Conservation (phyloP, 192 early-diverging fungal genomes). For the Kappamyces sp. region DNA sequence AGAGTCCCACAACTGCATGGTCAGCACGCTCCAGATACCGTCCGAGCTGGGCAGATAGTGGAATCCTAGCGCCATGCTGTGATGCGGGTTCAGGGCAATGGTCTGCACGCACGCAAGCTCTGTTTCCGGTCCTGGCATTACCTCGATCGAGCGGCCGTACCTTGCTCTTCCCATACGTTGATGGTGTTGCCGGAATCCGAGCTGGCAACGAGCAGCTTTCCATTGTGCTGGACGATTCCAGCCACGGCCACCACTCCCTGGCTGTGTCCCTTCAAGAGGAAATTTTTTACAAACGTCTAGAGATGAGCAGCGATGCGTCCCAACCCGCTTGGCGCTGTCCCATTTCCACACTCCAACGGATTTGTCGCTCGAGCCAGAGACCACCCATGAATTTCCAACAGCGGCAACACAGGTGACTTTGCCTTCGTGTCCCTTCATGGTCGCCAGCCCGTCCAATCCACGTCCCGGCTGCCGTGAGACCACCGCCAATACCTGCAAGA, state of each 20-base stretch:
- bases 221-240: neutral
- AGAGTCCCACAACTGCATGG: conserved; percentile 54
- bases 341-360: conserved; percentile 8
- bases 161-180: conserved; percentile 1
- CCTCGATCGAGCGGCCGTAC: neutral
- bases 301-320: no score
- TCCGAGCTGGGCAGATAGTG: conserved; percentile 59
- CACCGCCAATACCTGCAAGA: neutral
- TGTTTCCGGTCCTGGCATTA: no score
- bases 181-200: conserved; percentile 7
- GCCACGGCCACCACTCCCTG: conserved; percentile 5
- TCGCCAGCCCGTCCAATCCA: neutral
- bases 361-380: conserved; percentile 11
- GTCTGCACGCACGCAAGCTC: conserved; percentile 64
- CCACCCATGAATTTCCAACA: neutral
- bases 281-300: neutral
- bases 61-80: conserved; percentile 63
- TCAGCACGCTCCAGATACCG: conserved; percentile 25
- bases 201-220: neutral
- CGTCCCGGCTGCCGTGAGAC: neutral
- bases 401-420: conserved; percentile 4
- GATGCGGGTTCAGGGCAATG: conserved; percentile 58
- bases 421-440: conserved; percentile 10
- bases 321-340: neutral
- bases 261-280: conserved; percentile 2